Percentiles rank a stretch among this genome's conserved stretches.
Conservation (phyloP, 140 eudicot species). For the Anethum foeniculum region DNA sequence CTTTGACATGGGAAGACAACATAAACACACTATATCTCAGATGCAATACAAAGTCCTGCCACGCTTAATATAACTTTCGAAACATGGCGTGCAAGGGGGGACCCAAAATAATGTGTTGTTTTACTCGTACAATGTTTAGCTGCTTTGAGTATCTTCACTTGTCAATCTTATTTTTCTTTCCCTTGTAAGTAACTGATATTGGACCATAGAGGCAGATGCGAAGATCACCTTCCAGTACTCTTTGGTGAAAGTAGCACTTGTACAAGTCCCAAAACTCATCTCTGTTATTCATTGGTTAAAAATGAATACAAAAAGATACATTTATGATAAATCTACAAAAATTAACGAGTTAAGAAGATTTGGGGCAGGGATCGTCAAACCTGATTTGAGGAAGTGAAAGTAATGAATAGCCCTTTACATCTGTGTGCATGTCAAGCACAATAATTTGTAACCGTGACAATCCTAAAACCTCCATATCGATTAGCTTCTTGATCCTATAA, state of each 20-base stretch:
- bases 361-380: conserved; percentile 19
- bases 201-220: conserved; percentile 66
- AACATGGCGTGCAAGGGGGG: neutral
- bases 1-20: neutral
- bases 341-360: neutral
- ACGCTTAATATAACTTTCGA: neutral
- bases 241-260: conserved; percentile 54
- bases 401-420: conserved; percentile 84
- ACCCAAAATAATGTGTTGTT: neutral
- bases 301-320: neutral
- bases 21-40: neutral
- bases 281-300: conserved; percentile 25
- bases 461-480: conserved; percentile 73
- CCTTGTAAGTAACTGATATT: neutral
- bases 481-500: conserved; percentile 76
- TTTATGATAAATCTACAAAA: neutral
- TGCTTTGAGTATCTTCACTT: neutral
- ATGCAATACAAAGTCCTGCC: neutral
- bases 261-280: conserved; percentile 94
- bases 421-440: conserved; percentile 83
- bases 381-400: conserved; percentile 90
- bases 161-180: neutral
- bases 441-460: conserved; percentile 62
- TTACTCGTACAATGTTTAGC: neutral
- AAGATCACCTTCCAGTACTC: conserved; percentile 52